Base-by-base conservation (phyloP, 768 basidiomycete genomes). In the Butyriboletus loyo region DNA sequence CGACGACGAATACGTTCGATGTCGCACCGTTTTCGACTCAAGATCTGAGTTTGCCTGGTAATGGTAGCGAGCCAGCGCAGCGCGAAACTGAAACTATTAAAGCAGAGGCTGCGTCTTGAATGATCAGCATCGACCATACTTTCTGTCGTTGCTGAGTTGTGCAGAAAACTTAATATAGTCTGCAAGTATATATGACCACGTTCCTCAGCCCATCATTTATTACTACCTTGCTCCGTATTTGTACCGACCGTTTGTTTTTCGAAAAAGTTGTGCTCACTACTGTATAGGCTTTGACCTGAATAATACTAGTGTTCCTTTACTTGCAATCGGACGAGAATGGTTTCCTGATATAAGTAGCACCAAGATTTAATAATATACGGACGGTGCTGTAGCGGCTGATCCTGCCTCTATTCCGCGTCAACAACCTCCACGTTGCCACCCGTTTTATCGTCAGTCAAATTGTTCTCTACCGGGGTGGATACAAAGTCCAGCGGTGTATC, bases 11-110 rank as follows among this genome's bases (percentile, higher is more conserved):
- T 54, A 68, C 82, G 17, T 91, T 89, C 60, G 89, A 91, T 67
- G 87, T 89, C 43, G 63, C 79, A 31, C 77, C 75, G n/a, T 87
- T 87, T 68, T 72, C 80, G 43, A 73, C 82, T 34, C 85, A 85
- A 60, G 88, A 89, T 56, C 65, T 91, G 58, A 79, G 78, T 51
- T 77, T 90, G 62, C 43, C 74, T 59, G 77, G 81, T 47, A 75
- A 80, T 49, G 55, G 67, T 37, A 82, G 79, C 65, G 86, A 87
- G 56, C 68, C 83, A 49, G 87, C n/a, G n/a, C n/a, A 87, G 31
- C 75, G 78, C 49, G 83, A 86, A 60, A 59, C 76, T 40, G 88
- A 87, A 50, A 58, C 80, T 41, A 81, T 87, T 55, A 89, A 89
- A 75, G 71, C 84, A 41, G 88, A 90, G 70, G 77, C 77, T 61